Base-by-base conservation (phyloP, 2,329 filamentous ascomycete genomes). In the Stemphylium vesicarium region DNA sequence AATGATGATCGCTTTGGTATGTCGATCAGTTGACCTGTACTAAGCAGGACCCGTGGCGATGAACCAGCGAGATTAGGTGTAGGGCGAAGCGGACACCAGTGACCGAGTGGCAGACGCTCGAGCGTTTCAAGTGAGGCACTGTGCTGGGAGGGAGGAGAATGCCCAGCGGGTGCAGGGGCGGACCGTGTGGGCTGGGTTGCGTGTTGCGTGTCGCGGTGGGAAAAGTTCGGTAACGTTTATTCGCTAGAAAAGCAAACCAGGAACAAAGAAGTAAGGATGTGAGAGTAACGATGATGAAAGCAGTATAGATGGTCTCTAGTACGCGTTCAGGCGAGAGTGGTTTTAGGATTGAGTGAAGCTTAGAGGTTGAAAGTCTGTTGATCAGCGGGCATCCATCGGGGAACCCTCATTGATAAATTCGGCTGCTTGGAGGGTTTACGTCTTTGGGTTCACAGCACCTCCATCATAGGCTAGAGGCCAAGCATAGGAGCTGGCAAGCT, bases 391-490 rank as follows among this genome's bases (percentile, higher is more conserved):
- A 60, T 62, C 62, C 62, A 64, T 66, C 61, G 68, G 70, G 71
- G 66, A 64, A 58, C 41, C 56, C 45, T 60, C 56, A 62, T 62
- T 70, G 69, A 68, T 74, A 74, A 74, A 72, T 68, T 73, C 64
- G 63, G 57, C 55, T 59, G 58, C 59, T 67, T 63, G 57, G 49
- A 57, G 51, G 55, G 62, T 64, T 64, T 69, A 70, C 69, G 69
- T 70, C 64, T 65, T 67, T 40, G 62, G 69, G 56, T 62, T 65
- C 68, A 70, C 67, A 67, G 62, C 62, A 69, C 63, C 60, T 65
- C 64, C 72, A 75, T 74, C 70, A 75, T 73, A 71, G 72, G 71
- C 71, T 72, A 63, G 55, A 46, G 50, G 70, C 69, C 70, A 74
- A 73, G 71, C 61, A 58, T 42, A 68, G 61, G 60, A 66, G 63